These are phyloP conservation scores for Penicillium manginii DNA, from an alignment of 495 filamentous ascomycete species.

Conservation along the genomic window DNA sequence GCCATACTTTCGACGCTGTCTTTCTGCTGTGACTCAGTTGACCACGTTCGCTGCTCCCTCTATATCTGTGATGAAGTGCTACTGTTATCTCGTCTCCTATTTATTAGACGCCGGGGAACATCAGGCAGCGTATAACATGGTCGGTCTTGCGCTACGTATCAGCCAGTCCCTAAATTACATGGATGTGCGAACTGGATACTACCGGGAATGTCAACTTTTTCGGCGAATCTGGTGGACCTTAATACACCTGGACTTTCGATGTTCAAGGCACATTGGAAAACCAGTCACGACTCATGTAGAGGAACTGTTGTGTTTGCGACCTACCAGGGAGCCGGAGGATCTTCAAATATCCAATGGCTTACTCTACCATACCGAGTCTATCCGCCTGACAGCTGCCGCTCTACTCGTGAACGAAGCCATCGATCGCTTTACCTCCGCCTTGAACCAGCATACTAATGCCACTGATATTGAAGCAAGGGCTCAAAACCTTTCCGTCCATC, in stretches of 20 bases:
- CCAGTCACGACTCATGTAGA: conserved; percentile 25
- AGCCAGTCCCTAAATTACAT: conserved; percentile 31
- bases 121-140: conserved; percentile 39
- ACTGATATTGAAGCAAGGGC: conserved; percentile 3
- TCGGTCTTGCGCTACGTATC: conserved; percentile 33
- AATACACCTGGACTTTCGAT: conserved; percentile 38
- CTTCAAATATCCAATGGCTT: background rate
- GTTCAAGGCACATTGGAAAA: conserved; percentile 33
- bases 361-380: conserved; percentile 25
- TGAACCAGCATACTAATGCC: conserved; percentile 4
- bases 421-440: background rate
- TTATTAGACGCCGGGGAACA: conserved; percentile 29
- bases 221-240: conserved; percentile 38
- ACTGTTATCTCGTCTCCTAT: conserved; percentile 28
- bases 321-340: conserved; percentile 3
- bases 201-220: conserved; percentile 10
- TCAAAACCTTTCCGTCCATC: background rate
- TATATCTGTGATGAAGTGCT: conserved; percentile 28
- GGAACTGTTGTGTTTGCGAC: conserved; percentile 16
- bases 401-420: conserved; percentile 26
- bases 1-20: conserved; percentile 32
- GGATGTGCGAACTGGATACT: conserved; percentile 3
- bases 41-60: conserved; percentile 24
- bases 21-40: conserved; percentile 26
- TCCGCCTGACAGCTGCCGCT: conserved; percentile 27